Evolutionary conservation across 768 basidiomycete genomes (phyloP).

Genomic region (Cystobasidium ongulense): DNA sequence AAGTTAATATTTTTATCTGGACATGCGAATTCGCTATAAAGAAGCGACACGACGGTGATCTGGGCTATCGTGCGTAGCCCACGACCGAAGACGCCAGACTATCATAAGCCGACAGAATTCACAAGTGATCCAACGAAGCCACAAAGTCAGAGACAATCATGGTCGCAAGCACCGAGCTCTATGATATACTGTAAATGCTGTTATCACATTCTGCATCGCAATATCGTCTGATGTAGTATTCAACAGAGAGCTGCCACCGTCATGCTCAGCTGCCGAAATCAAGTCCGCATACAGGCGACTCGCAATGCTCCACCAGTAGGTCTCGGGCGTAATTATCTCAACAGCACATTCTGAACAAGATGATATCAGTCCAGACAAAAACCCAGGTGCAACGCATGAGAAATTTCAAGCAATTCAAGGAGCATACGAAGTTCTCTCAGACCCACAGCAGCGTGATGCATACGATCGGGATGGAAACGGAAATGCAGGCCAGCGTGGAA

Average conservation of each 20-base stretch:
- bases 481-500: conserved; percentile 39
- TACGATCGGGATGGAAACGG: conserved; percentile 71
- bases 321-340: neutral
- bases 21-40: too few species aligned
- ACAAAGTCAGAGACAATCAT: neutral
- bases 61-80: too few species aligned
- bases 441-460: conserved; percentile 57
- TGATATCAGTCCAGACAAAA: conserved; percentile 7
- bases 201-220: neutral
- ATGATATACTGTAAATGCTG: conserved; percentile 15
- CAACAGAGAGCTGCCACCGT: conserved; percentile 35
- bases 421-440: conserved; percentile 68
- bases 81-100: too few species aligned
- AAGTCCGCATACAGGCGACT: conserved; percentile 86
- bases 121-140: too few species aligned
- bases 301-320: conserved; percentile 79
- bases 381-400: conserved; percentile 31
- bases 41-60: too few species aligned
- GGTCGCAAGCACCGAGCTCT: neutral
- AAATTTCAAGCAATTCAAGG: conserved; percentile 39
- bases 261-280: conserved; percentile 59
- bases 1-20: too few species aligned
- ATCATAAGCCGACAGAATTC: too few species aligned
- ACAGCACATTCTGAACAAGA: neutral
- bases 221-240: neutral